Evolutionary conservation across 2,329 filamentous ascomycete genomes (phyloP).

Genomic region (Diaporthe sp.): DNA sequence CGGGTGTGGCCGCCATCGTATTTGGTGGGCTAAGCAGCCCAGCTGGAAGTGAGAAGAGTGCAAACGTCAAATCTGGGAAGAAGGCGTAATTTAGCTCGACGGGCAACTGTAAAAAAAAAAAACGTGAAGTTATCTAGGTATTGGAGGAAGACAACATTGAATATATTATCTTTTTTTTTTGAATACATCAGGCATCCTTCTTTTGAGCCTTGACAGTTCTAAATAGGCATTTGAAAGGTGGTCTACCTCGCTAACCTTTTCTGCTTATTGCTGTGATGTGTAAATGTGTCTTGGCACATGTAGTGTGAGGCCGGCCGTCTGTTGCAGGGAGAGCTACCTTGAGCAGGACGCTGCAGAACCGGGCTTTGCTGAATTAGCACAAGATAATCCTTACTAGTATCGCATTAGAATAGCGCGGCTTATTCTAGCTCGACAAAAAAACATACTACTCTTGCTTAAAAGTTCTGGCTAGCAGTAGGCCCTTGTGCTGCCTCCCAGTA

Average conservation of each 20-base stretch:
- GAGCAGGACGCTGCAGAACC: background rate
- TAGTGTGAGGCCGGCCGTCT: background rate
- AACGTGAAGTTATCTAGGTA: background rate
- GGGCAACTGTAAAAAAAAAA: background rate
- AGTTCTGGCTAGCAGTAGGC: background rate
- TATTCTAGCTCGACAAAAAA: background rate
- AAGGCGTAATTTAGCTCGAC: constrained; percentile 32
- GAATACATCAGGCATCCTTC: background rate
- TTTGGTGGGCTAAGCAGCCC: constrained; percentile 79
- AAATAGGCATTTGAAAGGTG: background rate
- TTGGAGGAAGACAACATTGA: background rate
- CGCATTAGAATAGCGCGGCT: background rate
- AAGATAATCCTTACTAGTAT: background rate
- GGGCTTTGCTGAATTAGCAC: background rate
- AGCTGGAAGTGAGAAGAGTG: constrained; percentile 43
- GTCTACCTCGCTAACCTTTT: background rate
- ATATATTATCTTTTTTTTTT: background rate
- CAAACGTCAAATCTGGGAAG: constrained; percentile 33
- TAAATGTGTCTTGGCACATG: background rate
- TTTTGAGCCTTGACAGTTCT: background rate
- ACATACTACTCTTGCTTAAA: background rate
- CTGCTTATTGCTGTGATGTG: background rate
- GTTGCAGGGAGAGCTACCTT: too few relatives aligned
- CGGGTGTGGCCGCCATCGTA: constrained; percentile 76
- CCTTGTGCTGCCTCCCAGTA: background rate